phyloP scores from a whole-genome alignment of 2,329 filamentous ascomycete species.

The Graphilbum fragrans region DNA sequence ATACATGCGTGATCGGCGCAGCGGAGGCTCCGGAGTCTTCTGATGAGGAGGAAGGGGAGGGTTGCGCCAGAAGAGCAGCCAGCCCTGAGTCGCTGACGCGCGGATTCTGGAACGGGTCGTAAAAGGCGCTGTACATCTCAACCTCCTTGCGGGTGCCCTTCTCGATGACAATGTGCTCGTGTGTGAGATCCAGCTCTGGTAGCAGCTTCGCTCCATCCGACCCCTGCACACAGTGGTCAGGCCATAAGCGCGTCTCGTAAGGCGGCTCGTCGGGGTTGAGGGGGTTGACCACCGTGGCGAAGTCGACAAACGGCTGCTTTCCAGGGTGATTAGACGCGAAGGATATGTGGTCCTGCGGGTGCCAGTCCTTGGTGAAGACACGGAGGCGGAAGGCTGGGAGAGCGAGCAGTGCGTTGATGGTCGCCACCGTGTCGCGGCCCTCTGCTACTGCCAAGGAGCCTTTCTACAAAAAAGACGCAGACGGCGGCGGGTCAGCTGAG shows the following conservation, averaged over 20 bases:
- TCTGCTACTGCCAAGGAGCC: constrained; percentile 73
- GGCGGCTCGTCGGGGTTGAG: constrained; percentile 44
- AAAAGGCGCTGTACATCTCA: constrained; percentile 93
- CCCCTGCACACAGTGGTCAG: constrained; percentile 72
- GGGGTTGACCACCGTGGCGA: constrained; percentile 54
- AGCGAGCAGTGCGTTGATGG: constrained; percentile 63
- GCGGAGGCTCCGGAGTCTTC: too few relatives aligned
- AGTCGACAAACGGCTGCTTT: constrained; percentile 56
- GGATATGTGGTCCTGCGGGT: constrained; percentile 72
- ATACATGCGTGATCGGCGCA: constrained; percentile 60
- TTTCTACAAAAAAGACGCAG: constrained; percentile 37
- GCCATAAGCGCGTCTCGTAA: constrained; percentile 69
- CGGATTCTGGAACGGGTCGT: constrained; percentile 60
- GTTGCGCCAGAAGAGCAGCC: constrained; percentile 35
- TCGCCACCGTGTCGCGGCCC: constrained; percentile 56
- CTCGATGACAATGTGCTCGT: constrained; percentile 55
- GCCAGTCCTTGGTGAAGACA: constrained; percentile 86
- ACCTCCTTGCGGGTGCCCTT: constrained; percentile 66
- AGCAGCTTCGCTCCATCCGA: constrained; percentile 63
- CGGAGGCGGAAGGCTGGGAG: constrained; percentile 60
- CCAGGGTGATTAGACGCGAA: constrained; percentile 70
- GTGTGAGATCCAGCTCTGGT: constrained; percentile 51
- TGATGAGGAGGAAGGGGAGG: background rate
- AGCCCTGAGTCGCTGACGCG: constrained; percentile 52
- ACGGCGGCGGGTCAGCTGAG: background rate